phyloP scores from a whole-genome alignment of 2,329 filamentous ascomycete genomes.

The Lasiodiplodia sp. region DNA sequence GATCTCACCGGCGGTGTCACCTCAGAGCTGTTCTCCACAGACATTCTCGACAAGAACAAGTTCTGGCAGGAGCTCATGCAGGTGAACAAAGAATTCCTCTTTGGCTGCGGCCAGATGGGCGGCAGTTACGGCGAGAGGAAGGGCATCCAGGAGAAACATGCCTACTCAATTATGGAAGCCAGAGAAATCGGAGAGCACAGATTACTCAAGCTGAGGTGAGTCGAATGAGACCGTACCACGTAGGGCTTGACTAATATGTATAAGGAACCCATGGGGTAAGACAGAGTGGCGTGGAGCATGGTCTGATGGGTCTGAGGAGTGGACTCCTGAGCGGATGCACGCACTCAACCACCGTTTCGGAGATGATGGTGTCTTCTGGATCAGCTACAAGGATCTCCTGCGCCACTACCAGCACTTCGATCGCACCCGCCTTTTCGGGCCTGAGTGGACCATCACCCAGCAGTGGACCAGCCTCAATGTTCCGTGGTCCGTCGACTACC shows the following conservation, averaged over 20 bases:
- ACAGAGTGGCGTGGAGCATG: conserved; percentile 82
- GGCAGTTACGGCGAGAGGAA: conserved; percentile 65
- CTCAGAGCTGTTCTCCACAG: conserved; percentile 69
- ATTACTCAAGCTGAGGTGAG: conserved; percentile 66
- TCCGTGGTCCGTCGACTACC: conserved; percentile 67
- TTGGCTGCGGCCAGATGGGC: conserved; percentile 73
- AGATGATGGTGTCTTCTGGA: conserved; percentile 72
- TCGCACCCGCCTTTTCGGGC: conserved; percentile 66
- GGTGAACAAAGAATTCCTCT: conserved; percentile 80
- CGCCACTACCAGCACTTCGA: conserved; percentile 67
- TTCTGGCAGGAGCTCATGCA: conserved; percentile 84
- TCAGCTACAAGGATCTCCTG: conserved; percentile 62
- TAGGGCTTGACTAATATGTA: neutral
- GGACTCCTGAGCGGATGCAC: conserved; percentile 79
- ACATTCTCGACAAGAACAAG: conserved; percentile 76
- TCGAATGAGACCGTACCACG: conserved; percentile 35
- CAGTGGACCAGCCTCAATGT: conserved; percentile 68
- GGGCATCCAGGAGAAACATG: conserved; percentile 54
- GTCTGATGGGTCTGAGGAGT: conserved; percentile 82
- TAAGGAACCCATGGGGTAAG: conserved; percentile 80
- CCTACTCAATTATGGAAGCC: conserved; percentile 64
- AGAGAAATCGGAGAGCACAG: conserved; percentile 61
- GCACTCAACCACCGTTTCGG: conserved; percentile 76
- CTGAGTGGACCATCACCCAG: conserved; percentile 67
- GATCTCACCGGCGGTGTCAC: conserved; percentile 73